These are phyloP conservation scores for Cydonia oblonga DNA, from an alignment of 331 rosid genomes.

Conservation along the genomic window DNA sequence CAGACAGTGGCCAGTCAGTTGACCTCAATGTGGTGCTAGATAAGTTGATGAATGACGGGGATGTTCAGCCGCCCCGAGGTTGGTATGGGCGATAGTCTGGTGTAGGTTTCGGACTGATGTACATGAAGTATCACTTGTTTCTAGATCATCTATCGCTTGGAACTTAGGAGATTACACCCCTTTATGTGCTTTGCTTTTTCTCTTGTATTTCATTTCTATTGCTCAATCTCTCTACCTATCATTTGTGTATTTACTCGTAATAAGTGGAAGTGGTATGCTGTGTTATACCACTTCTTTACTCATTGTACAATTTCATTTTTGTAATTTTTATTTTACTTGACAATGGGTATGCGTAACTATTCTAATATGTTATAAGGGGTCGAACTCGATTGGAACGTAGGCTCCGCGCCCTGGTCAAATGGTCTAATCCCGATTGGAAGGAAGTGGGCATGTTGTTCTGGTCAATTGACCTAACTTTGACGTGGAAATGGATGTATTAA, in stretches of 20 bases:
- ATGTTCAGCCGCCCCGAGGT: slow-evolving; percentile 54
- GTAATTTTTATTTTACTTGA: no score
- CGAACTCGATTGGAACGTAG: background rate
- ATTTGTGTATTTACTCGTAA: background rate
- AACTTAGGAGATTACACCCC: slow-evolving; percentile 7
- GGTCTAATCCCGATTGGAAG: no score
- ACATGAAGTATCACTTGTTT: slow-evolving; percentile 29
- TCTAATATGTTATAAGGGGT: background rate
- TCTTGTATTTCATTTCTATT: background rate
- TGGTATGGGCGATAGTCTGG: slow-evolving; percentile 68
- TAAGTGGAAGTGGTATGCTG: background rate
- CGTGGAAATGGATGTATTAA: no score
- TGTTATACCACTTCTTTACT: background rate
- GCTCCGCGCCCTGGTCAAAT: background rate
- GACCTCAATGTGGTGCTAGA: slow-evolving; percentile 82
- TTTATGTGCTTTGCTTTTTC: slow-evolving; percentile 3
- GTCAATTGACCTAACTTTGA: no score
- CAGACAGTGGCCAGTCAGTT: slow-evolving; percentile 82
- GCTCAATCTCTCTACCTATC: no score
- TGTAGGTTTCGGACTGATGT: slow-evolving; percentile 14
- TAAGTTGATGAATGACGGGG: slow-evolving; percentile 72
- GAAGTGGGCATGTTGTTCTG: background rate
- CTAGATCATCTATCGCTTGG: slow-evolving; percentile 9
- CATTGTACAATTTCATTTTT: background rate
- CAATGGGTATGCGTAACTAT: background rate